Percentiles rank a stretch among this genome's conserved stretches.
These are phyloP conservation scores for Penicillium soppii DNA, from an alignment of 495 filamentous ascomycete species.

Conservation along the genomic window DNA sequence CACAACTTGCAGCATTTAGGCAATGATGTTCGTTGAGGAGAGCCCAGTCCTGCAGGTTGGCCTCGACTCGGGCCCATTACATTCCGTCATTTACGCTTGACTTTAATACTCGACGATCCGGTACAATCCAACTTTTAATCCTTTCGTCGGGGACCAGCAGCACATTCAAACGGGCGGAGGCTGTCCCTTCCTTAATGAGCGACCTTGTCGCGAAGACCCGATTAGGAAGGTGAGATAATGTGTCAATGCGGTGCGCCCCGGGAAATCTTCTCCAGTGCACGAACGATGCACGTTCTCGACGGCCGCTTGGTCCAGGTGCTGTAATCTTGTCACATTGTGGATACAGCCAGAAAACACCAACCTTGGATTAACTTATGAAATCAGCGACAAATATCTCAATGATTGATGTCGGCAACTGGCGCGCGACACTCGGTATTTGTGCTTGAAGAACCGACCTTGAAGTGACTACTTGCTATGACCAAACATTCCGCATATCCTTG, in stretches of 20 bases:
- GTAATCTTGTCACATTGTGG: background rate
- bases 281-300: background rate
- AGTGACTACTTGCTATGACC: too few species aligned
- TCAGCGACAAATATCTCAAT: too few species aligned
- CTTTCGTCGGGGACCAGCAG: background rate
- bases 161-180: background rate
- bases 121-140: too few species aligned
- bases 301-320: background rate
- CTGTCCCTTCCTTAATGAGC: background rate
- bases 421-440: too few species aligned
- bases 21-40: background rate
- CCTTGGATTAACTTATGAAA: background rate
- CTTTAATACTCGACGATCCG: background rate
- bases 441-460: too few species aligned
- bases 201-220: background rate
- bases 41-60: background rate
- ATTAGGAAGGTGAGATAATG: slow-evolving; percentile 15
- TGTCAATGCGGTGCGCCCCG: background rate
- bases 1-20: background rate
- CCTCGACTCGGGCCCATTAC: background rate
- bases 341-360: background rate
- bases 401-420: too few species aligned
- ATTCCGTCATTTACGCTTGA: background rate
- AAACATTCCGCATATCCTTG: too few species aligned
- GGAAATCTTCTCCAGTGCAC: slow-evolving; percentile 1